phyloP scores from a whole-genome alignment of 768 basidiomycete genomes.

The Leucocoprinus leucothites region DNA sequence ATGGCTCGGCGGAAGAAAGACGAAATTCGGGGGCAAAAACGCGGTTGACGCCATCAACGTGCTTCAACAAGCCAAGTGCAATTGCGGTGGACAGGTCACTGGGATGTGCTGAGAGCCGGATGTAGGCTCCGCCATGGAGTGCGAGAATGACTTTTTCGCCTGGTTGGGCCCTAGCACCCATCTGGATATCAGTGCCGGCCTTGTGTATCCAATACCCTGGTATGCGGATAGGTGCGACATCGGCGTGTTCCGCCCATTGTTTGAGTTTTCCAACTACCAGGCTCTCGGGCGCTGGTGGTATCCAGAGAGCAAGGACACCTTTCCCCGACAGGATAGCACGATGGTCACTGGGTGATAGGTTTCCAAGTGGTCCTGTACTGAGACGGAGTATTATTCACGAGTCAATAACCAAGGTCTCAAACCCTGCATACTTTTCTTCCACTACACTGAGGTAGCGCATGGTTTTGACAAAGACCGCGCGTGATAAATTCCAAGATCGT shows the following conservation, averaged over 20 bases:
- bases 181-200: slow-evolving; percentile 28
- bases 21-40: slow-evolving; percentile 72
- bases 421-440: slow-evolving; percentile 23
- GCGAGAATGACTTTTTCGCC: slow-evolving; percentile 56
- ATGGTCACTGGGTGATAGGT: slow-evolving; percentile 32
- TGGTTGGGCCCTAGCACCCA: slow-evolving; percentile 35
- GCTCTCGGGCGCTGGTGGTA: slow-evolving; percentile 36
- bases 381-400: not conserved
- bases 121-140: slow-evolving; percentile 63
- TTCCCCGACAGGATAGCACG: slow-evolving; percentile 35
- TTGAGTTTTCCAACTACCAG: slow-evolving; percentile 42
- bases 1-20: slow-evolving; percentile 45
- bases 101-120: slow-evolving; percentile 53
- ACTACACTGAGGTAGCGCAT: slow-evolving; percentile 26
- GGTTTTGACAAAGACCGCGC: slow-evolving; percentile 33
- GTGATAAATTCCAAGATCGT: slow-evolving; percentile 41
- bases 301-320: slow-evolving; percentile 46
- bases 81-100: slow-evolving; percentile 42
- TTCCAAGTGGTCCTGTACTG: slow-evolving; percentile 33
- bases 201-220: slow-evolving; percentile 59
- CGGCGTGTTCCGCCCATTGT: slow-evolving; percentile 34
- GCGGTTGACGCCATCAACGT: slow-evolving; percentile 41
- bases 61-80: slow-evolving; percentile 42
- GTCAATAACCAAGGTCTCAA: not conserved
- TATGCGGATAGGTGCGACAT: slow-evolving; percentile 38